Evolutionary conservation across 345 rosid genomes (phyloP).

Genomic region (Salix arbutifolia): DNA sequence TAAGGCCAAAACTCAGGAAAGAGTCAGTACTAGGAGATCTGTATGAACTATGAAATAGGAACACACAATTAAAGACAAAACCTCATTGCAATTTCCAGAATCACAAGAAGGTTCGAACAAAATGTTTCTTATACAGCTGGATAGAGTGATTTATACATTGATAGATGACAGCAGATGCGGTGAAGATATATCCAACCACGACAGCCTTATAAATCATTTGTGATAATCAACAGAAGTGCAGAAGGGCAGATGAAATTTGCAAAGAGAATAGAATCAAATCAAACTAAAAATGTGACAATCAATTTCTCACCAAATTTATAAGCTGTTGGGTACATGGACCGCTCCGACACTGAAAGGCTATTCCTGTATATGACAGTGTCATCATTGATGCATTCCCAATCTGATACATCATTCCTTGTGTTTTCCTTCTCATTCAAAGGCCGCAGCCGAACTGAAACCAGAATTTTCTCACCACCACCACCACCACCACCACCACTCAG

Average conservation of each 20-base stretch:
- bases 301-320: slow-evolving; percentile 73
- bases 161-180: not conserved
- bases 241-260: not conserved
- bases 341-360: slow-evolving; percentile 69
- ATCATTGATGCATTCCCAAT: slow-evolving; percentile 89
- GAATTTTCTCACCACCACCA: slow-evolving; percentile 61
- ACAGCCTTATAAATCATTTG: slow-evolving; percentile 2
- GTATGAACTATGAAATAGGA: not conserved
- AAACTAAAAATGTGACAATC: slow-evolving; percentile 6
- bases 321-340: slow-evolving; percentile 86
- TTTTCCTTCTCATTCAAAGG: slow-evolving; percentile 81
- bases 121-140: not conserved
- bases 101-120: not conserved
- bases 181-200: not conserved
- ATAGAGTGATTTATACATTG: not conserved
- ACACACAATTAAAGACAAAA: not conserved
- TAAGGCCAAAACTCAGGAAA: not conserved
- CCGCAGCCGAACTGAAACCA: slow-evolving; percentile 82
- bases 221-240: not conserved
- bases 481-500: slow-evolving; percentile 29
- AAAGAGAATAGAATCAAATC: slow-evolving; percentile 1
- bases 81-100: not conserved
- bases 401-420: slow-evolving; percentile 62
- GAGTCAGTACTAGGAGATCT: not conserved
- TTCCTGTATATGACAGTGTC: slow-evolving; percentile 62